A percentile compares a stretch with the other conserved stretches of the same genome.
Conservation (phyloP, 805 yeast genomes). For the Yarrowia porcina region DNA sequence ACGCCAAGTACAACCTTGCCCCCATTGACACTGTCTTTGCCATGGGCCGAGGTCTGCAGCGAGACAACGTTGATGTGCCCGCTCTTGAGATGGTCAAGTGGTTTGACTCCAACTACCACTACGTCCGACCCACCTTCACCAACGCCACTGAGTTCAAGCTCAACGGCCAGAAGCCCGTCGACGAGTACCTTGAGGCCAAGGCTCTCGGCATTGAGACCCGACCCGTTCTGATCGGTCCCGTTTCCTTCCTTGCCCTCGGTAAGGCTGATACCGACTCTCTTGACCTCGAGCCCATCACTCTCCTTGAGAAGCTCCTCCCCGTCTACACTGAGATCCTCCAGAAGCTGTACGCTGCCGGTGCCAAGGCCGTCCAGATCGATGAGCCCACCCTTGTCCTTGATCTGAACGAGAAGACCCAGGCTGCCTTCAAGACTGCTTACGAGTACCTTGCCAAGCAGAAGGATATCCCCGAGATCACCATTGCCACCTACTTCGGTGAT, state of each 20-base stretch:
- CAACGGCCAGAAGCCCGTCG: constrained; percentile 94
- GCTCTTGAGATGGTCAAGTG: constrained; percentile 99
- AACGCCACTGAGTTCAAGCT: constrained; percentile 93
- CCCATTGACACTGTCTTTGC: constrained; percentile 93
- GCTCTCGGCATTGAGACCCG: constrained; percentile 93
- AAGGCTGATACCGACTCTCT: constrained; percentile 97
- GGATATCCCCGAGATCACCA: constrained; percentile 71
- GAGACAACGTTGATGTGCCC: constrained; percentile 96
- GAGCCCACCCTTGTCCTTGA: constrained; percentile 97
- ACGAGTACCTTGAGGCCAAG: constrained; percentile 97
- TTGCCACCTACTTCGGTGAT: constrained; percentile 97
- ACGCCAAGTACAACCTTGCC: constrained; percentile 84
- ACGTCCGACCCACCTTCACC: constrained; percentile 98
- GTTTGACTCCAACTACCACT: constrained; percentile 99
- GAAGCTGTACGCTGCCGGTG: constrained; percentile 92
- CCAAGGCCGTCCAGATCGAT: constrained; percentile 90
- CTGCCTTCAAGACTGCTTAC: constrained; percentile 86
- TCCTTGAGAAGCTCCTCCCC: constrained; percentile 86
- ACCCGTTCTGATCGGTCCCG: constrained; percentile 96
- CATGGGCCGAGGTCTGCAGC: constrained; percentile 99
- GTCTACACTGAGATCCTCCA: constrained; percentile 85
- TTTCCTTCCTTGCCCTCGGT: constrained; percentile 91
- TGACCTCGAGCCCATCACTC: constrained; percentile 88
- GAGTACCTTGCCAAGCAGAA: constrained; percentile 64
- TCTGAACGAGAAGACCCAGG: constrained; percentile 76